phyloP scores from a whole-genome alignment of 257 asterid species.

The Thymus quinquecostatus region DNA sequence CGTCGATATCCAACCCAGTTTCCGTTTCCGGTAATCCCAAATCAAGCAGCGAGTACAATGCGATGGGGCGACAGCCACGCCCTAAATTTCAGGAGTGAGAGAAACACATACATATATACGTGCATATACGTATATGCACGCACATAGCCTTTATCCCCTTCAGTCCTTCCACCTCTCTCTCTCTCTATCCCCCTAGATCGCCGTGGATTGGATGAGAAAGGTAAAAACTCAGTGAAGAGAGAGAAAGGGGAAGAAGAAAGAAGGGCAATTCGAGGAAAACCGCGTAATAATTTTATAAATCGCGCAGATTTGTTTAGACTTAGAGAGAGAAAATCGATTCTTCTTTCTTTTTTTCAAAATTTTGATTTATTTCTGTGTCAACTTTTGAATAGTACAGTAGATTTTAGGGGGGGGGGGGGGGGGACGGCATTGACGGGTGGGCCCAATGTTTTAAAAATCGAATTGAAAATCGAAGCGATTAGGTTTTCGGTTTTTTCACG shows the following conservation, averaged over 20 bases:
- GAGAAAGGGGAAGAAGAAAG: constrained; percentile 22
- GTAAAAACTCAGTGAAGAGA: constrained; percentile 22
- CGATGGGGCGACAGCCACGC: constrained; percentile 51
- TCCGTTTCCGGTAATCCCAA: constrained; percentile 13
- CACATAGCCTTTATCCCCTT: not conserved
- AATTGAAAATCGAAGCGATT: too few species aligned
- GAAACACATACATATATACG: constrained; percentile 6
- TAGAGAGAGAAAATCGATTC: constrained; percentile 12
- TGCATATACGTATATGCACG: not conserved
- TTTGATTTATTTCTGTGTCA: not conserved
- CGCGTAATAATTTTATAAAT: constrained; percentile 55
- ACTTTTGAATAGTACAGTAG: not conserved
- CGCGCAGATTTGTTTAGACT: constrained; percentile 5
- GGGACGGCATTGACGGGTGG: too few species aligned
- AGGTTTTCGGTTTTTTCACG: too few species aligned
- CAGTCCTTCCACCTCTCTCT: not conserved
- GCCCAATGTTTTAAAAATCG: too few species aligned
- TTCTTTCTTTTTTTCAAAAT: not conserved
- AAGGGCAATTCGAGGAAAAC: constrained; percentile 33
- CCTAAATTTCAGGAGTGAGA: constrained; percentile 35
- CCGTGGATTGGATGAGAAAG: constrained; percentile 36
- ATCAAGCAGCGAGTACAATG: constrained; percentile 23
- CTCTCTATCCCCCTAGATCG: constrained; percentile 40
- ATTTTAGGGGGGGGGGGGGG: not conserved
- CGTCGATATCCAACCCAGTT: constrained; percentile 26